phyloP scores from a whole-genome alignment of 2,329 filamentous ascomycete genomes.

The Didymosphaeria variabile region DNA sequence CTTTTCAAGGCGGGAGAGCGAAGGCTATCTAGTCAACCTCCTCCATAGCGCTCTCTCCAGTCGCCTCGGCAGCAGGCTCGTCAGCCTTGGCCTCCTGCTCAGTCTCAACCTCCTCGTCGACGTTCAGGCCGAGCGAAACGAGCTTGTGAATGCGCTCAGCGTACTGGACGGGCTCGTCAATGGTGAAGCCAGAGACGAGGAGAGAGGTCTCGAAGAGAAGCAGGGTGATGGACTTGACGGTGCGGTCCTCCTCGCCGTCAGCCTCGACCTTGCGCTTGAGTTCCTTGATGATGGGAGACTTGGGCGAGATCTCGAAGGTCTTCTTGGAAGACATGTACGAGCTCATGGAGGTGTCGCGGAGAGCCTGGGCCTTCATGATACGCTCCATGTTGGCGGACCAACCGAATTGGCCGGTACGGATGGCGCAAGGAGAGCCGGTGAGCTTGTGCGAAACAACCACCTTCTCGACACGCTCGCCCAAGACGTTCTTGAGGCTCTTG shows the following conservation, averaged over 20 bases:
- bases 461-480: constrained; percentile 99
- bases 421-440: constrained; percentile 91
- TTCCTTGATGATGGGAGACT: constrained; percentile 97
- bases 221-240: constrained; percentile 98
- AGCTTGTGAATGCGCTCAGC: constrained; percentile 99
- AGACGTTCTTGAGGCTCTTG: constrained; percentile 98
- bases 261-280: constrained; percentile 99
- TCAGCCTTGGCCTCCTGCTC: constrained; percentile 64
- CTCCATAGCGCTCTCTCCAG: constrained; percentile 97
- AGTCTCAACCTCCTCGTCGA: constrained; percentile 90
- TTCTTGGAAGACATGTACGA: constrained; percentile 99
- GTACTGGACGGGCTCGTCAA: constrained; percentile 97
- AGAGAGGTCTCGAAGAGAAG: constrained; percentile 99
- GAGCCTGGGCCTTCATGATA: constrained; percentile 99
- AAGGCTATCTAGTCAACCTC: constrained; percentile 88
- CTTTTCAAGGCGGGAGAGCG: constrained; percentile 44
- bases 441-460: constrained; percentile 99
- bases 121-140: constrained; percentile 95
- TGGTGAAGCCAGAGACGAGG: constrained; percentile 98
- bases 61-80: constrained; percentile 68
- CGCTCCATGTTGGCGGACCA: constrained; percentile 99
- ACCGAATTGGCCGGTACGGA: constrained; percentile 99
- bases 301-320: constrained; percentile 99
- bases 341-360: constrained; percentile 99
- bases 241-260: constrained; percentile 98